phyloP scores from a whole-genome alignment of 163 green algal genomes.

The Scenedesmus sp. region DNA sequence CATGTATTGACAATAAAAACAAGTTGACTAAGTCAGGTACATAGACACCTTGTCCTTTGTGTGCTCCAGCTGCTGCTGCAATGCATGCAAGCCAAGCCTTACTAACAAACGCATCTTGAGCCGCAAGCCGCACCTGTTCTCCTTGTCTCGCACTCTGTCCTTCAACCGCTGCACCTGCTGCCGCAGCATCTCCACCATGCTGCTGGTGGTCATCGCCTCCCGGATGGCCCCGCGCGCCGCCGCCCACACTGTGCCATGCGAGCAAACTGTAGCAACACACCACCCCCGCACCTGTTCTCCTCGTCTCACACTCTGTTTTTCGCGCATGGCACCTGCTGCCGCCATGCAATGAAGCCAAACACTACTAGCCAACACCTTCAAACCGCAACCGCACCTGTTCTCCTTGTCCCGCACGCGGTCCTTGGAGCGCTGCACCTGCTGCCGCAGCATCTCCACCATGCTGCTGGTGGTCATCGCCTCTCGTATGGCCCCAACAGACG shows the following conservation, averaged over 20 bases:
- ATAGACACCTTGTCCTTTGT: too few relatives aligned
- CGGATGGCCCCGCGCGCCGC: not conserved
- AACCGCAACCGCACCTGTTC: not conserved
- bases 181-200: slow-evolving; percentile 44
- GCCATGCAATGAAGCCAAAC: too few relatives aligned
- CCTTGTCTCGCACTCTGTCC: slow-evolving; percentile 14
- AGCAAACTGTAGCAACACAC: too few relatives aligned
- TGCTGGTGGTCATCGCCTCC: slow-evolving; percentile 18
- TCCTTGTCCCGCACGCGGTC: slow-evolving; percentile 16
- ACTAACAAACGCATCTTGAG: too few relatives aligned
- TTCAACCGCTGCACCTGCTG: slow-evolving; percentile 16
- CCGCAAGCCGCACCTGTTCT: not conserved
- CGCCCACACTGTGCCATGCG: not conserved
- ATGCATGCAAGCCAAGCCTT: too few relatives aligned
- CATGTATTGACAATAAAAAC: too few relatives aligned
- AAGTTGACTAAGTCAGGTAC: too few relatives aligned
- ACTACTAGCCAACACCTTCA: too few relatives aligned
- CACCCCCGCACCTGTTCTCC: too few relatives aligned
- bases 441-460: slow-evolving; percentile 41
- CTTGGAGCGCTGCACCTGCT: slow-evolving; percentile 18
- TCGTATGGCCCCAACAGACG: not conserved
- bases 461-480: slow-evolving; percentile 26
- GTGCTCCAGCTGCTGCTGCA: too few relatives aligned
- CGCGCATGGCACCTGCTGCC: too few relatives aligned
- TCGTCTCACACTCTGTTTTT: too few relatives aligned